Evolutionary conservation across 768 basidiomycete species (phyloP), one percentile per base, ranked within the genome.

Genomic region (Pleurotus cornucopiae): DNA sequence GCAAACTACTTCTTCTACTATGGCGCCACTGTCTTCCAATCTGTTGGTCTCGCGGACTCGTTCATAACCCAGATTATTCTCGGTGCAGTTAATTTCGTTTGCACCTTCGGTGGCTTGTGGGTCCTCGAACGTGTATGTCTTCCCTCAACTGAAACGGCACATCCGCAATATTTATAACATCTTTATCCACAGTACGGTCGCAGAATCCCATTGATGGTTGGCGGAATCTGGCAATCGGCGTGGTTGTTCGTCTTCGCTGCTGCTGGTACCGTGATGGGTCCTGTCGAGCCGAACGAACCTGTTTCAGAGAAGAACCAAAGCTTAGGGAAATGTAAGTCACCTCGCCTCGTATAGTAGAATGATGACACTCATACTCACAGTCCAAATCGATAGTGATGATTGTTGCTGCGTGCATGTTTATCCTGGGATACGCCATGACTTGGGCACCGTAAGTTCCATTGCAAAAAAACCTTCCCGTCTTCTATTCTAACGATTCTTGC

Each of bases 171-270:
- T 47, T 40, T 16, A 18, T 16, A 18, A 12, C 47, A 44, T 25
- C n/a, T 14, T 49, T 38, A 37, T 49, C 14, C 47, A 25, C 60
- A 83, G 78, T 88, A 82, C 66, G 88, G 88, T 11, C 79, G 88
- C 46, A 75, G 87, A 7, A 58, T 64, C 44, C 87, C 88, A 0
- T 73, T 90, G 49, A 86, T 90, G 54, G 63, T 79, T 44, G 89
- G 87, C 16, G 87, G 85, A 6, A 54, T 86, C 4, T 89, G 88
- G 88, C 87, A 89, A 61, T 75, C 80, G 0, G 65, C 68, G 2
- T 89, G 86, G 87, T 73, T 89, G 18, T 85, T 88, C 66, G 81
- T 88, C 44, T 89, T 86, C 64, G 86, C 86, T 2, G 76, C 84
- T 12, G 88, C 86, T 0, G 88, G 86, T 6, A 88, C 85, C 4